Conservation (phyloP, 371 early-diverging fungal species). For the Zopfochytrium polystomum region DNA sequence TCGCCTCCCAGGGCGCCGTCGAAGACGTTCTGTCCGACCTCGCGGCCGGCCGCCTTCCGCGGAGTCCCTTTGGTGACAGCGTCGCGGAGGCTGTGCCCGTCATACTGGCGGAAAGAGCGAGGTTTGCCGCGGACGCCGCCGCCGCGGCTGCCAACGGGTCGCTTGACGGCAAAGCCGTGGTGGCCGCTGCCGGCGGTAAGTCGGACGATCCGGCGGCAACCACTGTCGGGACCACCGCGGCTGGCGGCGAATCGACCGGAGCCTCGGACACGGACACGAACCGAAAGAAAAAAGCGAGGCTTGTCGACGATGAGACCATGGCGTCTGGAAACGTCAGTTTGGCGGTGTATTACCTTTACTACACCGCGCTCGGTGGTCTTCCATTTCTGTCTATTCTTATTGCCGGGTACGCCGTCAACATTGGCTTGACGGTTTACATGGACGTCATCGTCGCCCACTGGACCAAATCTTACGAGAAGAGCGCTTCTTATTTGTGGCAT, state of each 20-base stretch:
- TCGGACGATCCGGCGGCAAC: background rate
- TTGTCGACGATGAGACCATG: constrained; percentile 29
- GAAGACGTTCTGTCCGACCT: constrained; percentile 26
- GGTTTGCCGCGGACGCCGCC: too few relatives aligned
- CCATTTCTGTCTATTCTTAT: constrained; percentile 15
- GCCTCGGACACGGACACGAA: background rate
- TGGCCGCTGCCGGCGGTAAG: too few relatives aligned
- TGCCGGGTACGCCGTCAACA: constrained; percentile 21
- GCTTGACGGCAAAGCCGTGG: too few relatives aligned
- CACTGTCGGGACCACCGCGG: background rate
- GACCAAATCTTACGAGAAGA: constrained; percentile 1
- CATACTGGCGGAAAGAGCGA: constrained; percentile 5
- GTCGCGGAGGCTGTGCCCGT: constrained; percentile 9
- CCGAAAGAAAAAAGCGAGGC: constrained; percentile 7
- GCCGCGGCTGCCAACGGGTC: background rate
- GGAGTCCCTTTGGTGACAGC: background rate
- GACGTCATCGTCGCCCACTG: constrained; percentile 15
- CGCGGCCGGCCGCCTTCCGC: background rate
- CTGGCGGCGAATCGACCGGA: background rate
- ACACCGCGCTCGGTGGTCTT: constrained; percentile 28
- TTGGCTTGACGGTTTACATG: constrained; percentile 4
- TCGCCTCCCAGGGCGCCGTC: constrained; percentile 56
- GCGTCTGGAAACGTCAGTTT: constrained; percentile 21
- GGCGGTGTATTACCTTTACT: constrained; percentile 29
- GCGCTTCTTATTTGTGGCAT: background rate